phyloP scores from a whole-genome alignment of 768 basidiomycete genomes.

The Dendrothele bispora region DNA sequence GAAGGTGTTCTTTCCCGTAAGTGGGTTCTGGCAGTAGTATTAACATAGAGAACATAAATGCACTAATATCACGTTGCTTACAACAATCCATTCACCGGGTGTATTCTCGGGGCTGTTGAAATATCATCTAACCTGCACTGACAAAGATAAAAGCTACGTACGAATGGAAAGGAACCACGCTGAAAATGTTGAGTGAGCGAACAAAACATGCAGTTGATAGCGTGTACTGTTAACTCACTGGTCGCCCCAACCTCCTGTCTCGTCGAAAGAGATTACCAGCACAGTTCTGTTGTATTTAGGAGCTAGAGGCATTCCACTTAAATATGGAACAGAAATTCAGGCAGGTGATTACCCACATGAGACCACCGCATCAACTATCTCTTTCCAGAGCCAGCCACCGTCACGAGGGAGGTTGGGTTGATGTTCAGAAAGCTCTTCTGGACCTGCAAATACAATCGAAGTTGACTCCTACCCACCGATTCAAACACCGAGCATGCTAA shows the following conservation, averaged over 20 bases:
- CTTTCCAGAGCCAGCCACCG: slow-evolving; percentile 6
- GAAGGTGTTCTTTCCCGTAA: slow-evolving; percentile 2
- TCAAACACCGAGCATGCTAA: not conserved
- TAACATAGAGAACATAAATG: not conserved
- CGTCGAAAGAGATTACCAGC: slow-evolving; percentile 6
- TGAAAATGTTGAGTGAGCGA: not conserved
- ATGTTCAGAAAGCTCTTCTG: slow-evolving; percentile 8
- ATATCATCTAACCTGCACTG: not conserved
- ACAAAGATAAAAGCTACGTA: not conserved
- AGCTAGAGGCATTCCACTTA: too few species aligned
- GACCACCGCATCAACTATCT: slow-evolving; percentile 3
- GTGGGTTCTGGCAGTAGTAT: not conserved
- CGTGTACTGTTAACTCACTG: slow-evolving; percentile 1
- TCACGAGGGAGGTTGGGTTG: slow-evolving; percentile 7
- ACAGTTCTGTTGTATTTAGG: slow-evolving; percentile 9
- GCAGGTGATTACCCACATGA: too few species aligned
- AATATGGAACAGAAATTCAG: too few species aligned
- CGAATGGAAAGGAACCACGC: slow-evolving; percentile 5
- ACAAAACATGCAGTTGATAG: not conserved
- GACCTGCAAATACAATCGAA: not conserved
- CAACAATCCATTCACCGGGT: slow-evolving; percentile 1
- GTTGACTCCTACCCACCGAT: too few species aligned
- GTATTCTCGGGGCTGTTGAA: slow-evolving; percentile 1
- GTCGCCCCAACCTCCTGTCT: slow-evolving; percentile 6
- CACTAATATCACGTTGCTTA: not conserved